Evolutionary conservation across 2,329 filamentous ascomycete species (phyloP), one percentile per base, ranked within the genome.

Genomic region (Pseudogymnoascus destructans): DNA sequence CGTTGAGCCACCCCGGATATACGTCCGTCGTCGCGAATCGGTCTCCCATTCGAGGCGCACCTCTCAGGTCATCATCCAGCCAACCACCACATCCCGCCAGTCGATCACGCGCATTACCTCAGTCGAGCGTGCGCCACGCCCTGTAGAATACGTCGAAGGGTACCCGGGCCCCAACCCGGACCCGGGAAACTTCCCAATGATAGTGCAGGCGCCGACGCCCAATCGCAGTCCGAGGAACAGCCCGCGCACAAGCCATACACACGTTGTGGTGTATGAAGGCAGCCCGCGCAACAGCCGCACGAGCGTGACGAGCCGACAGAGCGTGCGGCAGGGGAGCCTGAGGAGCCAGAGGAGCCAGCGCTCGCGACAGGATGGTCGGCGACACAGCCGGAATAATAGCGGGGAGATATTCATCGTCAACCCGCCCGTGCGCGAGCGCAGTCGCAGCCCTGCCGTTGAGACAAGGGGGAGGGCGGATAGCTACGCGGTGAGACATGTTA

Each of bases 121-220:
- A 15, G 25, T 56, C 54, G 30, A 35, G 35, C 30, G 30, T 19
- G 54, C 30, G 35, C 54, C 35, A 15, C 35, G 46, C 17, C 54
- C 19, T 6, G n/a, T 15, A 11, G 13, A 55, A 32, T 33, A 36
- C 15, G 15, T 36, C 25, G 27, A 19, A 3, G 23, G 30, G n/a
- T 32, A 52, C 25, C 46, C 9, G 2, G 15, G 10, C 15, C 46
- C 46, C 15, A 10, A 30, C 25, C 46, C 25, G 5, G 46, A 15
- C n/a, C 15, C 46, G 25, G 46, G 46, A 30, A 52, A 30, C 46
- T 52, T 52, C 25, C 46, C 46, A 52, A 52, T 52, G 46, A 52
- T 52, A 17, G 25, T 52, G 25, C 46, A 52, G 46, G 46, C 46
- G n/a, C 46, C 46, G 46, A 52, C 46, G 46, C 46, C 46, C 46